Evolutionary conservation across 2,329 filamentous ascomycete genomes (phyloP), one percentile per base, ranked within the genome.

Genomic region (Endothia cerciana): DNA sequence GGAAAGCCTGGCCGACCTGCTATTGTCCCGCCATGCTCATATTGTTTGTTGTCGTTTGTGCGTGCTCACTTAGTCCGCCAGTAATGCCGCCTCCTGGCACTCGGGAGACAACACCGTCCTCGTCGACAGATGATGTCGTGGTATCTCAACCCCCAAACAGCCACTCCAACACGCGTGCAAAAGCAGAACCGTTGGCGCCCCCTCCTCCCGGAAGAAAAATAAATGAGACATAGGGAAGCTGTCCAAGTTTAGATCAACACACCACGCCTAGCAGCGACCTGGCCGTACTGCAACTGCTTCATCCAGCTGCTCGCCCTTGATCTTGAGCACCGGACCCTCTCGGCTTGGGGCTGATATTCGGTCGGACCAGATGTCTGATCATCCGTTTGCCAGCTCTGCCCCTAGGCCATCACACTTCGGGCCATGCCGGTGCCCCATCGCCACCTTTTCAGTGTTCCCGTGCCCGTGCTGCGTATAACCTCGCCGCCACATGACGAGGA

Each of bases 371-470:
- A 36, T 30, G 51, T 15, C 51, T 33, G 25, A 7, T 30, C 22
- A 19, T 36, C 28, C 5, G 2, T 8, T 19, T 1, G 19, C 17
- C 15, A 55, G 28, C 11, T 33, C 51, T 55, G 51, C 19, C 51
- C 43, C 65, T 69, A 82, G 62, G 85, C 83, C 47, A 81, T 77
- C 49, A 86, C 81, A 71, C 82, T 85, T 72, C 77, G 80, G 8
- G 81, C 81, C 62, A 86, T 80, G 11, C 77, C 80, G 2, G 74
- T 73, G 13, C 84, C 82, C 85, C 85, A 88, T 56, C 81, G 78
- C 69, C 88, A 81, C 66, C 83, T 78, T 68, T 81, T 79, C 65
- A 88, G 74, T 19, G 85, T 83, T 38, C 82, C 81, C 17, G 57
- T 45, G 19, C 81, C 78, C 7, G 82, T 72, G 22, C 72, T 82